phyloP scores from a whole-genome alignment of 805 yeast genomes.

The Ogataea parapolymorpha region DNA sequence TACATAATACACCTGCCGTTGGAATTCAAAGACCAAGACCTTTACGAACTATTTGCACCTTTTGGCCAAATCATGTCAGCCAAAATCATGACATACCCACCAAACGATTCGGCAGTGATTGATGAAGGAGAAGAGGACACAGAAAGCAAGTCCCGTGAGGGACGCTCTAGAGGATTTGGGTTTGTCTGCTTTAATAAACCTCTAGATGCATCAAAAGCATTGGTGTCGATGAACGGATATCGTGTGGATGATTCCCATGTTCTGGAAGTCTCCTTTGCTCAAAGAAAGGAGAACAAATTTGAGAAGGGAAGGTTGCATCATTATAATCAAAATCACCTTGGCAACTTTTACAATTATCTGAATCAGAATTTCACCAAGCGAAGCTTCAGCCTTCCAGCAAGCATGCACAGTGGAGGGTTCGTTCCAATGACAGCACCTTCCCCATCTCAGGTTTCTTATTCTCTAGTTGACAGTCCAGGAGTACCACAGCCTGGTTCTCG shows the following conservation, averaged over 20 bases:
- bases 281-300: constrained; percentile 58
- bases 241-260: constrained; percentile 33
- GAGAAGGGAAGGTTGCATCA: constrained; percentile 34
- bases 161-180: constrained; percentile 71
- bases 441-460: not conserved
- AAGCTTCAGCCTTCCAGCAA: constrained; percentile 14
- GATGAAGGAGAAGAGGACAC: constrained; percentile 10
- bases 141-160: constrained; percentile 7
- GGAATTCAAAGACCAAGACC: constrained; percentile 52
- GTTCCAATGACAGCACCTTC: constrained; percentile 5
- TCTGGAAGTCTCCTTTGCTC: constrained; percentile 66
- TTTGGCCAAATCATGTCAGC: constrained; percentile 55
- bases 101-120: constrained; percentile 24
- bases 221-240: constrained; percentile 58
- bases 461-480: constrained; percentile 5
- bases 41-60: constrained; percentile 38
- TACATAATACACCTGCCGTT: constrained; percentile 65
- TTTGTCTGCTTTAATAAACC: constrained; percentile 72
- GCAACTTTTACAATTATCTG: constrained; percentile 26
- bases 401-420: constrained; percentile 2
- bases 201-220: constrained; percentile 65
- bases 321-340: constrained; percentile 34
- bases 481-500: constrained; percentile 11
- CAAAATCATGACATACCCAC: constrained; percentile 49
- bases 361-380: constrained; percentile 20